Conservation (phyloP, 192 early-diverging fungal species). For the Rhizoclosmatium globosum region DNA sequence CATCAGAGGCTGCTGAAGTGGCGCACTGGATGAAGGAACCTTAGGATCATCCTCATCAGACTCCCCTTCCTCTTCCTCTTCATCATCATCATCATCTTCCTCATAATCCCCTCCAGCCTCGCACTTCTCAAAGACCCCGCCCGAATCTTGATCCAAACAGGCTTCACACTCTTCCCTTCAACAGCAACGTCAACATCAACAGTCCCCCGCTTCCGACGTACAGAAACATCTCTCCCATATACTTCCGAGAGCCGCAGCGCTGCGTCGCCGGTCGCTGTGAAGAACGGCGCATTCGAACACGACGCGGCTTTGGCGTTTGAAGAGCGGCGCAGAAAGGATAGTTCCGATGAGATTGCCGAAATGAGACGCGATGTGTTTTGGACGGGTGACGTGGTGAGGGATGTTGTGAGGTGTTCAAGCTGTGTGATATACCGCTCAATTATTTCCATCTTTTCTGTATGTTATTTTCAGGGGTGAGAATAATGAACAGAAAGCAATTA, state of each 20-base stretch:
- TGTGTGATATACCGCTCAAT: background rate
- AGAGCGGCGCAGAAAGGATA: conserved; percentile 4
- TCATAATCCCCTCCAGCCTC: conserved; percentile 34
- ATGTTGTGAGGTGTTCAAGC: background rate
- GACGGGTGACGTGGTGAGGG: background rate
- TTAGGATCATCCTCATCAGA: background rate
- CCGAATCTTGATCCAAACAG: conserved; percentile 58
- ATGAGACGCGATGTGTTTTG: conserved; percentile 6
- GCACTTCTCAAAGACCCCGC: conserved; percentile 39
- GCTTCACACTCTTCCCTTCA: conserved; percentile 33
- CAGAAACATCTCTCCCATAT: background rate
- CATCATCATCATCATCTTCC: conserved; percentile 29
- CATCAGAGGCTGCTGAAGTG: too few species aligned
- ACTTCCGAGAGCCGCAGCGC: background rate
- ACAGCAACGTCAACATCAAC: conserved; percentile 49
- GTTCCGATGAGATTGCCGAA: background rate
- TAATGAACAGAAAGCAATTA: too few species aligned
- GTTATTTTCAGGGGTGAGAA: too few species aligned
- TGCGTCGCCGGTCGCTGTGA: conserved; percentile 37
- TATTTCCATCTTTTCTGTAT: too few species aligned
- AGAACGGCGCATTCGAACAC: conserved; percentile 53
- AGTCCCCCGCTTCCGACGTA: background rate
- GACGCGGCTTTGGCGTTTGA: conserved; percentile 4
- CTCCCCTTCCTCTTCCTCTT: background rate
- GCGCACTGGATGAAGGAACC: background rate